Percentiles rank a stretch among this genome's conserved stretches.
phyloP scores from a whole-genome alignment of 768 basidiomycete genomes.

The Candolleomyces aberdarensis region DNA sequence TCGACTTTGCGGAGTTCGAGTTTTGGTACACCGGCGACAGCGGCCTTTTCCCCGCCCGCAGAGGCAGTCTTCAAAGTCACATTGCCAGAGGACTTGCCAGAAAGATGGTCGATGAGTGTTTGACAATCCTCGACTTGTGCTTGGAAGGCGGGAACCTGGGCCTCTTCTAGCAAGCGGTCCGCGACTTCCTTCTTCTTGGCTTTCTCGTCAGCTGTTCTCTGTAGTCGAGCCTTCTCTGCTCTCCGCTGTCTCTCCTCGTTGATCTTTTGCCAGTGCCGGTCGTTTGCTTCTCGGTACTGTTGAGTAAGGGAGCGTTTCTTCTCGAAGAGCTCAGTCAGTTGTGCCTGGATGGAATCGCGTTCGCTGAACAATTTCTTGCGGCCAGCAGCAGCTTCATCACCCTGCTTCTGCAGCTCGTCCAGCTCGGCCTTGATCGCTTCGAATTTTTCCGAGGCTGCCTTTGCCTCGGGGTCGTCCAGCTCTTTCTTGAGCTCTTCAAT shows the following conservation, averaged over 20 bases:
- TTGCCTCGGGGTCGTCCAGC: conserved; percentile 87
- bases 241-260: conserved; percentile 86
- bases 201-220: conserved; percentile 74
- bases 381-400: conserved; percentile 79
- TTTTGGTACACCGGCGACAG: conserved; percentile 67
- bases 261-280: conserved; percentile 78
- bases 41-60: conserved; percentile 32
- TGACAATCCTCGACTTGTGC: conserved; percentile 95
- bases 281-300: conserved; percentile 77
- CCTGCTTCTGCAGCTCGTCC: conserved; percentile 80
- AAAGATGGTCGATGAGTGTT: conserved; percentile 84
- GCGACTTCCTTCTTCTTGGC: conserved; percentile 78
- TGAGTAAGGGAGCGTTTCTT: conserved; percentile 74
- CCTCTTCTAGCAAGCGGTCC: conserved; percentile 85
- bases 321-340: conserved; percentile 68
- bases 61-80: conserved; percentile 13
- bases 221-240: conserved; percentile 71
- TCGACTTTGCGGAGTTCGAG: conserved; percentile 87
- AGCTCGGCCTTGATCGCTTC: conserved; percentile 82
- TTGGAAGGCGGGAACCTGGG: conserved; percentile 85
- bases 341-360: conserved; percentile 67
- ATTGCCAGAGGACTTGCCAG: conserved; percentile 48
- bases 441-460: conserved; percentile 77
- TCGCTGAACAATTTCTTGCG: conserved; percentile 85
- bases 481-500: conserved; percentile 80